Percentiles rank a stretch among this genome's conserved stretches.
phyloP scores from a whole-genome alignment of 352 stramenopile genomes.

The Thalassiosira sp. region DNA sequence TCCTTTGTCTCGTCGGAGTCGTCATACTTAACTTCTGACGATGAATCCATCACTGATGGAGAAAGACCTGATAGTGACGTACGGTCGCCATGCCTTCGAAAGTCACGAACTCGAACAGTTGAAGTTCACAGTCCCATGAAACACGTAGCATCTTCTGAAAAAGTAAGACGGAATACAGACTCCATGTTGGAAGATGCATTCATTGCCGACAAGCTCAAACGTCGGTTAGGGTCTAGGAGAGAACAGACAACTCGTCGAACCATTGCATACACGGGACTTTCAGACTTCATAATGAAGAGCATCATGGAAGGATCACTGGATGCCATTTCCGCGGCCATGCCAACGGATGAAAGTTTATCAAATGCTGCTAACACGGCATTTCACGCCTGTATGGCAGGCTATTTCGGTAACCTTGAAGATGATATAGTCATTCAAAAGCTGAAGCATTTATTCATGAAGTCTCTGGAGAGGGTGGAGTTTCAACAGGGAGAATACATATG shows the following conservation, averaged over 20 bases:
- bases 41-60: conserved; percentile 1
- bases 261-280: conserved; percentile 31
- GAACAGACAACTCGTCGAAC: conserved; percentile 26
- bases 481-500: conserved; percentile 41
- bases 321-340: conserved; percentile 37
- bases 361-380: conserved; percentile 38
- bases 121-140: conserved; percentile 34
- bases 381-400: conserved; percentile 45
- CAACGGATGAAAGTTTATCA: conserved; percentile 33
- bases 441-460: conserved; percentile 53
- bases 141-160: conserved; percentile 38
- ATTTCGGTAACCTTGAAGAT: conserved; percentile 43
- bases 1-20: conserved; percentile 13
- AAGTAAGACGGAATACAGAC: conserved; percentile 52
- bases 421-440: conserved; percentile 18
- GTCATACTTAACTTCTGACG: conserved; percentile 5
- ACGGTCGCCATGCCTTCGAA: conserved; percentile 21
- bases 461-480: conserved; percentile 42
- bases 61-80: too few relatives aligned
- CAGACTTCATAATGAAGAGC: conserved; percentile 52
- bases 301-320: conserved; percentile 41
- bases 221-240: conserved; percentile 31
- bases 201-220: conserved; percentile 42
- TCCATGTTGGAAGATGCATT: conserved; percentile 59
- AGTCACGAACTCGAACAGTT: conserved; percentile 17